phyloP scores from a whole-genome alignment of 805 yeast species.

The Nakazawaea pomicola region DNA sequence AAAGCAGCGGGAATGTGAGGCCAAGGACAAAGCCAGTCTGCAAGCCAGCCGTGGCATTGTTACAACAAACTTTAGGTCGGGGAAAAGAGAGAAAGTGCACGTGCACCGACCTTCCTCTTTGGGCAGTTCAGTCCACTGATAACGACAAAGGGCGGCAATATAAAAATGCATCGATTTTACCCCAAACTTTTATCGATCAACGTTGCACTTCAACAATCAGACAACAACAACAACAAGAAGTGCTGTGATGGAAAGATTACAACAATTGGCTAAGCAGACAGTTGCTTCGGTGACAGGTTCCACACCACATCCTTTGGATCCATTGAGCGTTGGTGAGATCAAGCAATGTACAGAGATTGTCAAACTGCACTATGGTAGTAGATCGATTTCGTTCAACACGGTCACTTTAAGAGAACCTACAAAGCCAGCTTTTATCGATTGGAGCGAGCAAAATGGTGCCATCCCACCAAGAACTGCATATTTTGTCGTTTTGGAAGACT shows the following conservation, averaged over 20 bases:
- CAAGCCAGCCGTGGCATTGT: too few relatives aligned
- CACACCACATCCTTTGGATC: conserved; percentile 57
- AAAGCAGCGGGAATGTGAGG: too few relatives aligned
- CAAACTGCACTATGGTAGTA: conserved; percentile 34
- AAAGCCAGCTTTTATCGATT: conserved; percentile 45
- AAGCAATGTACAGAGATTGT: conserved; percentile 40
- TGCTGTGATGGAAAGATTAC: conserved; percentile 57
- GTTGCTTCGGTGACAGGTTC: conserved; percentile 37
- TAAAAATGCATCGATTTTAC: too few relatives aligned
- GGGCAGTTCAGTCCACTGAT: not conserved
- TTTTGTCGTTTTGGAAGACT: conserved; percentile 45
- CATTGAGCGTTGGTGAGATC: conserved; percentile 51
- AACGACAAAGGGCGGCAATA: too few relatives aligned
- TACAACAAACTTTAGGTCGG: too few relatives aligned
- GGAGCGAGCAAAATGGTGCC: conserved; percentile 49
- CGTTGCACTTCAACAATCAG: too few relatives aligned
- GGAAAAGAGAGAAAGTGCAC: too few relatives aligned
- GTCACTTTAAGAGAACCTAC: conserved; percentile 56
- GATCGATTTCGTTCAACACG: conserved; percentile 45
- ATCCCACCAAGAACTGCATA: conserved; percentile 55
- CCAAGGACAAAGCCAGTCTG: too few relatives aligned
- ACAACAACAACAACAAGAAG: too few relatives aligned
- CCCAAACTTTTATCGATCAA: too few relatives aligned
- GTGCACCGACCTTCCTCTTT: not conserved
- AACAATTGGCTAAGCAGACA: conserved; percentile 47